Evolutionary conservation across 2,329 filamentous ascomycete genomes (phyloP).

Genomic region (Raffaelea ambrosiae): DNA sequence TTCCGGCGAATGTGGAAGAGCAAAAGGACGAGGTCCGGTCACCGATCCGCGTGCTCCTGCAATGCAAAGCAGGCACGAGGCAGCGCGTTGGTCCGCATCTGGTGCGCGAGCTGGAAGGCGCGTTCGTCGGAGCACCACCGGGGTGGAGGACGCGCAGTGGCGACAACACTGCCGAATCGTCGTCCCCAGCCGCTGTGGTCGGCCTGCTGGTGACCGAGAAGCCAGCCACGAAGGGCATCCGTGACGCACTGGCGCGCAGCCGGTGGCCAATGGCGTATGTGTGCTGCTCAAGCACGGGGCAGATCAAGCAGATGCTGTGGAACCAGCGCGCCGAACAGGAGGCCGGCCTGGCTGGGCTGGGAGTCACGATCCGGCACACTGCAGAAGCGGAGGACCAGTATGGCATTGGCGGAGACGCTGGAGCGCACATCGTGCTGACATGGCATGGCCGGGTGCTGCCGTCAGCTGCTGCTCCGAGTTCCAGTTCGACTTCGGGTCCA

Average conservation of each 20-base stretch:
- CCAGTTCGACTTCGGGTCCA: no score
- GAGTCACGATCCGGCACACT: constrained; percentile 32
- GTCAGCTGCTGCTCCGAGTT: background rate
- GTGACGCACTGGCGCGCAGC: constrained; percentile 61
- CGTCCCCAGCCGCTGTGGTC: constrained; percentile 53
- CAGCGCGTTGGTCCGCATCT: constrained; percentile 46
- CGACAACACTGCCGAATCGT: background rate
- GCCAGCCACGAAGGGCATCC: constrained; percentile 68
- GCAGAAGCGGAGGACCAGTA: constrained; percentile 19
- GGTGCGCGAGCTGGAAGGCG: constrained; percentile 71
- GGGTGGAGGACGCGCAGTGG: constrained; percentile 48
- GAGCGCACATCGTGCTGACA: constrained; percentile 39
- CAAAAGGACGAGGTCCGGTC: background rate
- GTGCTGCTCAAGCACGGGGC: constrained; percentile 49
- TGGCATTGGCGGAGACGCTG: constrained; percentile 17
- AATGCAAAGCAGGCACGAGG: constrained; percentile 58
- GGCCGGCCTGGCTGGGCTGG: constrained; percentile 55
- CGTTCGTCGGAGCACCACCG: constrained; percentile 62
- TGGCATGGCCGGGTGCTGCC: constrained; percentile 36
- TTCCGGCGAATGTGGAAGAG: constrained; percentile 13
- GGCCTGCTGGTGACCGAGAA: constrained; percentile 62
- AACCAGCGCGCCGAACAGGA: constrained; percentile 54
- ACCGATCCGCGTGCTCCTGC: constrained; percentile 41
- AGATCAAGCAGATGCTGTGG: constrained; percentile 62
- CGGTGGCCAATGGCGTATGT: constrained; percentile 64